These are phyloP conservation scores for Uromyces viciae-fabae DNA, from an alignment of 1,284 basidiomycete species.

Conservation along the genomic window DNA sequence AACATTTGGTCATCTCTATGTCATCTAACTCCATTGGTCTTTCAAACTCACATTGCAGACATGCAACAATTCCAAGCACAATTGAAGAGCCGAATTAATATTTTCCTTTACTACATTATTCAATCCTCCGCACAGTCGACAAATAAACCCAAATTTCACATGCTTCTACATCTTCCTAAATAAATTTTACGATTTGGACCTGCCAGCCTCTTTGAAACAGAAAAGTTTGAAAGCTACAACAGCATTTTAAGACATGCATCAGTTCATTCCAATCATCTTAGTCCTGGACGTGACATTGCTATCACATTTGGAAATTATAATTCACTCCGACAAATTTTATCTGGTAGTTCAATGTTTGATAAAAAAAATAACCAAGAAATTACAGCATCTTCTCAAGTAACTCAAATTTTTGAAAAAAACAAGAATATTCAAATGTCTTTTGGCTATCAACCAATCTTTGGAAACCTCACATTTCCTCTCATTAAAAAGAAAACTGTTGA, in stretches of 20 bases:
- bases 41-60: constrained; percentile 55
- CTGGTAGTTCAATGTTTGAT: constrained; percentile 52
- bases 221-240: constrained; percentile 18
- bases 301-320: not conserved
- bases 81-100: constrained; percentile 49
- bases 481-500: no score
- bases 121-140: constrained; percentile 55
- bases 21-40: constrained; percentile 54
- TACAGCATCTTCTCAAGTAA: not conserved
- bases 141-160: constrained; percentile 57
- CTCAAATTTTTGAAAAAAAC: not conserved
- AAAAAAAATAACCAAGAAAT: not conserved
- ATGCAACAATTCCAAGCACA: constrained; percentile 52
- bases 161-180: constrained; percentile 48
- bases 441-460: no score
- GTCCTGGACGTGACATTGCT: not conserved
- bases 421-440: not conserved
- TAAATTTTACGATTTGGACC: constrained; percentile 45
- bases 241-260: not conserved
- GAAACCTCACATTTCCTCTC: no score
- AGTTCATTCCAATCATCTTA: not conserved
- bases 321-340: constrained; percentile 48
- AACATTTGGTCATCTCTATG: constrained; percentile 54
- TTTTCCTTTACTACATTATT: constrained; percentile 52
- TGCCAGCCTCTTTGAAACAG: not conserved